Conservation (phyloP, 371 early-diverging fungal species). For the Coemansia sp. region DNA sequence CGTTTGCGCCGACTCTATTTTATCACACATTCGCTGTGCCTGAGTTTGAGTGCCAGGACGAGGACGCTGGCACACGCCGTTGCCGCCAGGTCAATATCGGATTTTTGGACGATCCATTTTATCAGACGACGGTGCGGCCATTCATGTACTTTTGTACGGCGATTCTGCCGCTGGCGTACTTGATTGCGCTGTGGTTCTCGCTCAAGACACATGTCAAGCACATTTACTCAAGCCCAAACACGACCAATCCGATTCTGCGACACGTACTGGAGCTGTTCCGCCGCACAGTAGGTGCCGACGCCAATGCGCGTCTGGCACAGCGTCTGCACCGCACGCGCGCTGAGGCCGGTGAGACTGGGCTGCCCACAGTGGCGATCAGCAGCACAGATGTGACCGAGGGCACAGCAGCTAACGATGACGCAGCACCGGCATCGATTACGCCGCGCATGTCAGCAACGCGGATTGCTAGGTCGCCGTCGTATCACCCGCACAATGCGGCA, state of each 20-base stretch:
- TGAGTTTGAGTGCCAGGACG: conserved; percentile 56
- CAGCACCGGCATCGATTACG: conserved; percentile 2
- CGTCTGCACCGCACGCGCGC: conserved; percentile 18
- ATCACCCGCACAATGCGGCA: conserved; percentile 24
- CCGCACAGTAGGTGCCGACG: conserved; percentile 40
- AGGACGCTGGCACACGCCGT: conserved; percentile 51
- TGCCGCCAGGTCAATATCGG: conserved; percentile 69
- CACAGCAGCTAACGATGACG: not conserved
- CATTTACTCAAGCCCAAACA: conserved; percentile 64
- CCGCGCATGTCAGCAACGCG: conserved; percentile 6
- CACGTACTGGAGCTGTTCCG: conserved; percentile 42
- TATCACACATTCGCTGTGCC: conserved; percentile 84
- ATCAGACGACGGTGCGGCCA: conserved; percentile 73
- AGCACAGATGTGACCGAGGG: too few species aligned
- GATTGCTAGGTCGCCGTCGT: conserved; percentile 6
- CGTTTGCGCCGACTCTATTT: conserved; percentile 91
- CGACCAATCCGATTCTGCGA: conserved; percentile 40
- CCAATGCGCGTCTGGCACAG: conserved; percentile 8
- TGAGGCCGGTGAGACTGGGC: not conserved
- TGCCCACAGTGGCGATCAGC: too few species aligned
- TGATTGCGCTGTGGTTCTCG: conserved; percentile 91
- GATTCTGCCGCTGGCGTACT: conserved; percentile 79
- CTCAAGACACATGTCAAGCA: conserved; percentile 86
- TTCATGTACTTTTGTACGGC: conserved; percentile 87
- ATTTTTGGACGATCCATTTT: conserved; percentile 80